A percentile compares a stretch with the other conserved stretches of the same genome.
These are phyloP conservation scores for Aspergillus pseudonomiae DNA, from an alignment of 2,329 filamentous ascomycete species.

Conservation along the genomic window DNA sequence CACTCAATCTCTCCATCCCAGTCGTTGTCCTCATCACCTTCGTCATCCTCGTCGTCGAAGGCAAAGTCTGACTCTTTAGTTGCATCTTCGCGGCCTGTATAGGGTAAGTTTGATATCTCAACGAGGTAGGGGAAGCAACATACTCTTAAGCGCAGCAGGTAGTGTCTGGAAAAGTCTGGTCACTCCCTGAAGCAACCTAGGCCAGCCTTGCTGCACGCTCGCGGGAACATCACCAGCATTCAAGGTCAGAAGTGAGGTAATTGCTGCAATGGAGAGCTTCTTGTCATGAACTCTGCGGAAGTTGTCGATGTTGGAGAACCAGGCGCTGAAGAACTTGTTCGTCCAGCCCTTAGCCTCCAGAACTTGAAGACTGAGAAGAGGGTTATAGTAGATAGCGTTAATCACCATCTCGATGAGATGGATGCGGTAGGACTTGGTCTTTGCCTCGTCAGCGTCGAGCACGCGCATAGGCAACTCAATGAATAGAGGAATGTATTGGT, in stretches of 20 bases:
- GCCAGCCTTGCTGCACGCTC: conserved; percentile 96
- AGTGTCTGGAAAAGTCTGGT: conserved; percentile 90
- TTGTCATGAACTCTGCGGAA: conserved; percentile 97
- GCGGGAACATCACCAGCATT: conserved; percentile 78
- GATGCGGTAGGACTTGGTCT: conserved; percentile 90
- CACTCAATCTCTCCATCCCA: conserved; percentile 78
- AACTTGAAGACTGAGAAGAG: conserved; percentile 77
- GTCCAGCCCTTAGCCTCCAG: conserved; percentile 94
- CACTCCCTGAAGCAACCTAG: conserved; percentile 82
- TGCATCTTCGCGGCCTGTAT: conserved; percentile 80
- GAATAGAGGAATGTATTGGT: conserved; percentile 86
- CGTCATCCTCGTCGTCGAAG: conserved; percentile 71
- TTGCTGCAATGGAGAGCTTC: conserved; percentile 95
- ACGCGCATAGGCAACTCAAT: conserved; percentile 86
- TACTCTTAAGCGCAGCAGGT: conserved; percentile 82
- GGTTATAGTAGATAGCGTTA: conserved; percentile 97
- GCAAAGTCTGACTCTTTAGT: conserved; percentile 83
- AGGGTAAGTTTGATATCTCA: conserved; percentile 25
- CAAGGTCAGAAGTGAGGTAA: conserved; percentile 80
- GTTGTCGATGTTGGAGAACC: conserved; percentile 94
- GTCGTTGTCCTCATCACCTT: conserved; percentile 80
- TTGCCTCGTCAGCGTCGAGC: conserved; percentile 71
- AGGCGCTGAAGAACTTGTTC: conserved; percentile 97
- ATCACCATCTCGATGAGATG: conserved; percentile 99
- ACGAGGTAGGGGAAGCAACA: conserved; percentile 33